These are phyloP conservation scores for Chrysoporthe cubensis DNA, from an alignment of 2,329 filamentous ascomycete genomes.

Conservation along the genomic window DNA sequence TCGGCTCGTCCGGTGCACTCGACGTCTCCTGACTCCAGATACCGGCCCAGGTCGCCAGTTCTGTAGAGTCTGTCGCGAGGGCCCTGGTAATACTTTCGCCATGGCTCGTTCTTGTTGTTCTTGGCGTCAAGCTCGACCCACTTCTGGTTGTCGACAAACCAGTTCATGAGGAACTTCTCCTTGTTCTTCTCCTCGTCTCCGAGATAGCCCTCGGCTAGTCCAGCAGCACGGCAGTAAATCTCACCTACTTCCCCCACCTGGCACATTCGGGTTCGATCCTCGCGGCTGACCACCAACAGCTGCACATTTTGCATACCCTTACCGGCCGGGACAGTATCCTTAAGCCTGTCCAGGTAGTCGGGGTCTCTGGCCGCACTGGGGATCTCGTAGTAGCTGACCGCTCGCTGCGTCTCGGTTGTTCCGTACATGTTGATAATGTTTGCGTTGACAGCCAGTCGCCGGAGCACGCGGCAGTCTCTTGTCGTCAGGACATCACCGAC, in stretches of 20 bases:
- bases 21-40: constrained; percentile 70
- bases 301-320: constrained; percentile 89
- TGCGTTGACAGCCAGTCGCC: constrained; percentile 73
- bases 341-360: constrained; percentile 46
- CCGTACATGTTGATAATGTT: constrained; percentile 87
- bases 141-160: constrained; percentile 77
- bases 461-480: constrained; percentile 77
- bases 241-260: constrained; percentile 82
- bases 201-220: constrained; percentile 69
- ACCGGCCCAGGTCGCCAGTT: constrained; percentile 83
- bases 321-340: constrained; percentile 80
- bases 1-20: constrained; percentile 82
- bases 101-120: constrained; percentile 64
- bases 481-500: constrained; percentile 90
- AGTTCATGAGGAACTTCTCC: constrained; percentile 79
- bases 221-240: constrained; percentile 79
- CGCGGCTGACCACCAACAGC: constrained; percentile 78
- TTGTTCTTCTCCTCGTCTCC: constrained; percentile 60
- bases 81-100: constrained; percentile 78
- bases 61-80: constrained; percentile 85
- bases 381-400: constrained; percentile 83
- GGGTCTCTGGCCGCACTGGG: constrained; percentile 68
- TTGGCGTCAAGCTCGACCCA: constrained; percentile 70
- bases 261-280: constrained; percentile 70
- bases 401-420: constrained; percentile 81